Conservation (phyloP, 169 alveolate genomes). For the Plasmodium knowlesi region DNA sequence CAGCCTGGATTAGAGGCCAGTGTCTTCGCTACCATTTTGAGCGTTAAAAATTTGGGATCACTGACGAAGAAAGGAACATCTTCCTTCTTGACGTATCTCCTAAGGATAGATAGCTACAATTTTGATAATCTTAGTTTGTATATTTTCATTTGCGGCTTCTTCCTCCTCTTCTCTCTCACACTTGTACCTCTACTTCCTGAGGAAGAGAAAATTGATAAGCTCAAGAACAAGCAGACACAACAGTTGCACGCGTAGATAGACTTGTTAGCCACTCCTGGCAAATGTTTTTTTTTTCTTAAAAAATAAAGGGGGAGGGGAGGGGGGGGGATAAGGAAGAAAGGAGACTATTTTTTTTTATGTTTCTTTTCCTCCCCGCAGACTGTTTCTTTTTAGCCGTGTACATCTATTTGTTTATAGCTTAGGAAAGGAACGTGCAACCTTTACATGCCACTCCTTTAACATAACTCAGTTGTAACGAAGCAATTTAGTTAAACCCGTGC, state of each 20-base stretch:
- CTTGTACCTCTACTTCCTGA: conserved; percentile 31
- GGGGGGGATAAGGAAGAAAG: background rate
- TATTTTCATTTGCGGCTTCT: conserved; percentile 89
- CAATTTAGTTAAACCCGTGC: background rate
- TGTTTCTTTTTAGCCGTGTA: background rate
- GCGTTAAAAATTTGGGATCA: conserved; percentile 94
- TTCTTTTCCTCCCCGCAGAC: background rate
- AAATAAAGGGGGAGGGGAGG: background rate
- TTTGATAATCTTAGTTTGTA: conserved; percentile 91
- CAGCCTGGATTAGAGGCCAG: conserved; percentile 98
- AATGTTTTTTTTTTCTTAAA: background rate
- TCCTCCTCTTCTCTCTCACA: conserved; percentile 38
- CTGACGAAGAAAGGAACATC: conserved; percentile 92
- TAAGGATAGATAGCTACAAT: conserved; percentile 92
- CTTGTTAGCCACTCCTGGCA: background rate
- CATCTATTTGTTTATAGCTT: background rate
- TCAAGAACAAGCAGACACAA: background rate
- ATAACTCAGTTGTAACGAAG: background rate
- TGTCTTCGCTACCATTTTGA: conserved; percentile 94
- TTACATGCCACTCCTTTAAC: background rate
- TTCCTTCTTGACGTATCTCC: conserved; percentile 89
- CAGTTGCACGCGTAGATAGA: background rate
- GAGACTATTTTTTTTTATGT: background rate
- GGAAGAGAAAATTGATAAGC: conserved; percentile 45
- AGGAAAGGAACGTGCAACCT: background rate